Evolutionary conservation across 2,329 filamentous ascomycete species (phyloP).

Genomic region (Pezizomycotina sp.): DNA sequence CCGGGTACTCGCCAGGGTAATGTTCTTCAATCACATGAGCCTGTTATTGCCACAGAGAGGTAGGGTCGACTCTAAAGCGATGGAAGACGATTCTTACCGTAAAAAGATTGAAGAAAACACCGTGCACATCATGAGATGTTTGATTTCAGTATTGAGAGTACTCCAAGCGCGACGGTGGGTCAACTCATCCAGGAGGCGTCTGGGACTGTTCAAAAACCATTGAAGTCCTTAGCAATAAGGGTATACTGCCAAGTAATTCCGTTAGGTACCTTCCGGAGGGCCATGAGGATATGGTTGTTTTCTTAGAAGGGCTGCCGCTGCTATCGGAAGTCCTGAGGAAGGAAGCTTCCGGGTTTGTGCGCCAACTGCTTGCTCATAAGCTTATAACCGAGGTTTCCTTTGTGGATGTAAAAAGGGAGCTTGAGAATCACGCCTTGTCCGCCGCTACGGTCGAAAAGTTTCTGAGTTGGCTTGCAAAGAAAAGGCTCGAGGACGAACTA

Average conservation of each 20-base stretch:
- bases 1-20: slow-evolving; percentile 81
- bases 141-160: slow-evolving; percentile 64
- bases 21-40: slow-evolving; percentile 84
- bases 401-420: slow-evolving; percentile 65
- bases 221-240: slow-evolving; percentile 74
- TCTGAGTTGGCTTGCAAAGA: slow-evolving; percentile 64
- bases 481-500: slow-evolving; percentile 54
- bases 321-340: slow-evolving; percentile 60
- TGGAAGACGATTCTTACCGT: slow-evolving; percentile 45
- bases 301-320: slow-evolving; percentile 77
- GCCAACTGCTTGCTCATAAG: slow-evolving; percentile 65
- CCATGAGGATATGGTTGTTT: slow-evolving; percentile 46
- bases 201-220: slow-evolving; percentile 83
- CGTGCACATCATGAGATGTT: slow-evolving; percentile 70
- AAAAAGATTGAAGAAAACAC: slow-evolving; percentile 38
- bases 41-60: too few relatives aligned
- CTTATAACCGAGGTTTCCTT: slow-evolving; percentile 78
- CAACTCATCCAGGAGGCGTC: slow-evolving; percentile 79
- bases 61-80: too few relatives aligned
- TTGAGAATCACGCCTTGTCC: slow-evolving; percentile 65
- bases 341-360: slow-evolving; percentile 53
- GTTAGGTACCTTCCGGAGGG: slow-evolving; percentile 59
- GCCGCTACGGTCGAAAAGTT: slow-evolving; percentile 67
- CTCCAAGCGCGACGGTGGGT: slow-evolving; percentile 67
- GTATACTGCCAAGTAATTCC: slow-evolving; percentile 66